Evolutionary conservation across 2,329 filamentous ascomycete genomes (phyloP), one percentile per base, ranked within the genome.

Genomic region (Aspergillus bombycis): DNA sequence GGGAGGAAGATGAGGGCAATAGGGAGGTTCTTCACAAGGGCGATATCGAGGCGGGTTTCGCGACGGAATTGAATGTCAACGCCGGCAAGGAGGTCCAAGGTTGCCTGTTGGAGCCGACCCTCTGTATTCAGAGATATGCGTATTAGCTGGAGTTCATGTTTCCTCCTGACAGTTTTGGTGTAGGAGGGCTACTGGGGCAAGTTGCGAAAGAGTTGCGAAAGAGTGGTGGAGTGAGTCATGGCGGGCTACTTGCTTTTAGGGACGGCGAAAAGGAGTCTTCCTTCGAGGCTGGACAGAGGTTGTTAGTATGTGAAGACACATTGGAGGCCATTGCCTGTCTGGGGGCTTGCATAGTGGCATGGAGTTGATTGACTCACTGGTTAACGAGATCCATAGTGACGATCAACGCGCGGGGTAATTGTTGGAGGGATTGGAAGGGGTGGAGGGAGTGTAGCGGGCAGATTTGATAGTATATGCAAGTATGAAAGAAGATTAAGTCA

Each of bases 1-100:
- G 95, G 95, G 30, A 99, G 91, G 84, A 99, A 99, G 75, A 99
- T 89, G 65, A 99, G 91, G 19, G 95, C 95, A 72, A 99, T 93
- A 41, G 92, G 92, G 32, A 95, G 88, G 81, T 99, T 99, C 84
- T 97, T 96, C 76, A 98, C 95, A 30, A 99, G 89, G 19, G 95
- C 95, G 75, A 99, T 97, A 79, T 99, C 95, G 73, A 98, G 91
- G 63, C 95, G 91, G 78, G 91, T 93, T 83, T 97, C 93, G 75
- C 95, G 90, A 78, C 92, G 90, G 83, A 99, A 99, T 79, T 99
- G 93, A 72, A 99, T 94, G 79, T 99, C 95, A 73, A 91, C 93
- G 69, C 95, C 95, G 75, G 94, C 86, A 60, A 99, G 91, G 58
- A 99, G 89, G 78, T 98, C 93, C 57, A 99, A 88, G 60, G 92